Evolutionary conservation across 2,329 filamentous ascomycete species (phyloP).

Genomic region (Aspergillus sp.): DNA sequence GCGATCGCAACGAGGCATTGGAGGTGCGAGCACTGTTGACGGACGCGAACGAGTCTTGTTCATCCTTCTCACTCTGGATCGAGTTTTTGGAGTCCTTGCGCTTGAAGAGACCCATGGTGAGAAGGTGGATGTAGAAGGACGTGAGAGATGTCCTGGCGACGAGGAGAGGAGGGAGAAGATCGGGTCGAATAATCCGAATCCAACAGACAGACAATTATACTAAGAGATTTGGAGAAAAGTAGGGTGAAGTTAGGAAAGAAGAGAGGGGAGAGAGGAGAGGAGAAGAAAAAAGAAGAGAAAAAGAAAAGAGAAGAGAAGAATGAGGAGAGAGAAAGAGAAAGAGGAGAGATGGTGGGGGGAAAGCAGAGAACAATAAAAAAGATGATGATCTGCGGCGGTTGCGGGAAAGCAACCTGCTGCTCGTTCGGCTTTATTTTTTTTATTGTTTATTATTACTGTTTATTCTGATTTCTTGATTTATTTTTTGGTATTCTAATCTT

Average conservation of each 20-base stretch:
- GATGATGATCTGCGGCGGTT: conserved; percentile 22
- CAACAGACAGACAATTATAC: not conserved
- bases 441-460: not conserved
- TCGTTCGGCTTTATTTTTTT: conserved; percentile 2
- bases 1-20: conserved; percentile 52
- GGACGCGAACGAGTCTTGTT: conserved; percentile 39
- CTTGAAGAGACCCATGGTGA: conserved; percentile 47
- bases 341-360: not conserved
- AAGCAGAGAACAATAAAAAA: conserved; percentile 13
- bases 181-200: conserved; percentile 2
- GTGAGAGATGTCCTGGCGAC: not conserved
- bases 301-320: not conserved
- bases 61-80: conserved; percentile 38
- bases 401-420: conserved; percentile 2
- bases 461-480: not conserved
- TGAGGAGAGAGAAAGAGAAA: not conserved
- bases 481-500: not conserved
- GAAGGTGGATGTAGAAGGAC: not conserved
- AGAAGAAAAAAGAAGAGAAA: conserved; percentile 3
- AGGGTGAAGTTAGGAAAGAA: not conserved
- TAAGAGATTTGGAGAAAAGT: not conserved
- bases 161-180: conserved; percentile 2
- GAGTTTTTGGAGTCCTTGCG: conserved; percentile 46
- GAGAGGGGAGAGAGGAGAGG: conserved; percentile 8
- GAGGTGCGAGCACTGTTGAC: conserved; percentile 46